Evolutionary conservation across 2,329 filamentous ascomycete genomes (phyloP), one percentile per base, ranked within the genome.

Genomic region (Claviceps cyperi): DNA sequence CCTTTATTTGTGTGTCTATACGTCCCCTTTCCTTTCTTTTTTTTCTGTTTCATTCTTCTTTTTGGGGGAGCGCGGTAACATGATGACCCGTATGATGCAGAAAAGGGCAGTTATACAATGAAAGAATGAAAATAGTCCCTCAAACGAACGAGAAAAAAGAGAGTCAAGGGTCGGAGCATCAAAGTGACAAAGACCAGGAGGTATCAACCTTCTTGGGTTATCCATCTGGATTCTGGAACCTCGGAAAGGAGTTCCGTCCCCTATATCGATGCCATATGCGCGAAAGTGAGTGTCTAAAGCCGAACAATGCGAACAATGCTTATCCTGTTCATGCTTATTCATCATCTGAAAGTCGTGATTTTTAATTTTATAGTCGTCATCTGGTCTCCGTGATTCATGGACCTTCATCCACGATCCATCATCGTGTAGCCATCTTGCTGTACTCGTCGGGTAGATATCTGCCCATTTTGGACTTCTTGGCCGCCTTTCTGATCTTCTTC

Each of bases 381-480:
- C 15, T 24, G 22, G 8, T 15, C 22, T 43, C 5, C 22, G 41
- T 43, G 6, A 17, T n/a, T 21, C 21, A 15, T 24, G 28, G 28
- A 32, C 28, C 28, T 32, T 32, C 28, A 28, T 28, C 28, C 28
- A 28, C 28, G 28, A 28, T 28, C 13, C 43, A 5, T 45, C 43
- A 46, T 32, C 43, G 43, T 15, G 62, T 58, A 35, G 58, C 57
- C 65, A 68, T 67, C 51, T 57, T 60, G 22, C 39, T 53, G 43
- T 62, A 63, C 3, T 66, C 64, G 7, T 61, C 55, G 1, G 65
- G 65, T 2, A 68, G 51, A 51, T 66, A 57, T 38, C 65, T 59
- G 45, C 59, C 56, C 48, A 68, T 57, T 45, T 61, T 62, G 22
- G 61, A 64, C 53, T 66, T 65, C 47, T 59, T 63, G 11, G 65